Base-by-base conservation (phyloP, 106 monocot species). In the Narthecium ossifragum region DNA sequence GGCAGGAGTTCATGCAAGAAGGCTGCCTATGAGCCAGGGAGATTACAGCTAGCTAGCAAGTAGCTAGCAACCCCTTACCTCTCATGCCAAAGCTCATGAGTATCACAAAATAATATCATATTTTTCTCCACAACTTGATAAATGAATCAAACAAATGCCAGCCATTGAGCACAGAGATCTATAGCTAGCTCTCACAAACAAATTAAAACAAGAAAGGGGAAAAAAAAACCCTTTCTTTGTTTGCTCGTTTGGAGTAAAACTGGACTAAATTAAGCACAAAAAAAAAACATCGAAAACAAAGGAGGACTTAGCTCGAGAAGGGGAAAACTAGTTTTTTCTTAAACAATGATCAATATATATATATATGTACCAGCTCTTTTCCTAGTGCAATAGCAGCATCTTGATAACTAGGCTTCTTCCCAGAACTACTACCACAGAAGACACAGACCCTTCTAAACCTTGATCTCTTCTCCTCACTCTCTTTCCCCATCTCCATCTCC, bases 331-430 rank as follows among this genome's bases (percentile, higher is more conserved):
- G n/a, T n/a, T n/a, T n/a, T n/a, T n/a, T n/a, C n/a, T n/a, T n/a
- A n/a, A n/a, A n/a, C n/a, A n/a, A n/a, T n/a, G n/a, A n/a, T n/a
- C n/a, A 20, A 32, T 9, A 31, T 64, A 39, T 46, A 18, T 28
- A 40, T 66, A 31, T 12, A 12, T 4, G 15, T 66, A 90, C 90
- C 90, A 90, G 69, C 55, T 85, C 78, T 34, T 73, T 78, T 18
- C 90, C 90, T 29, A 90, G 76, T 46, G 78, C 73, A 24, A 90
- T 49, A 24, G 90, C 85, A 4, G 90, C 90, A 30, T 81, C 75
- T 45, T 76, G 78, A 61, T 85, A 90, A 50, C 81, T 73, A 15
- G 69, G 26, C 26, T 84, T 81, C 34, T 65, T 80, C 46, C 90
- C 90, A 5, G 76, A 67, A 32, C 75, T 71, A 55, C 90, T 90